Evolutionary conservation across 331 rosid genomes (phyloP).

Genomic region (Quercus lobata): DNA sequence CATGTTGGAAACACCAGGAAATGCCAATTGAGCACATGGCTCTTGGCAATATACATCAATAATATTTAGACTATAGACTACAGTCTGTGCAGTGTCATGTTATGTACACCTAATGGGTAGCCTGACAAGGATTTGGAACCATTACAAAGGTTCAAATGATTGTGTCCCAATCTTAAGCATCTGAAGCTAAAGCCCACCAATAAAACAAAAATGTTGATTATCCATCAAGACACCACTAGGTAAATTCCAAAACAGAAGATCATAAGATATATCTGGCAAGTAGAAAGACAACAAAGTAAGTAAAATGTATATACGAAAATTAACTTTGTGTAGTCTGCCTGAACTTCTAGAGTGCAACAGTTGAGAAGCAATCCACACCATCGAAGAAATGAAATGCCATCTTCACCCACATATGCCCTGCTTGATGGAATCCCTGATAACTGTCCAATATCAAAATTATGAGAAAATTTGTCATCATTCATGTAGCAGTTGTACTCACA

Average conservation of each 20-base stretch:
- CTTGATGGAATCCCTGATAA: conserved; percentile 30
- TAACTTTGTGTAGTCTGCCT: conserved; percentile 68
- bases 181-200: not conserved
- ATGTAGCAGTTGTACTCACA: too few species aligned
- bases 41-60: too few species aligned
- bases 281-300: conserved; percentile 9
- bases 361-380: conserved; percentile 96
- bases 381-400: conserved; percentile 58
- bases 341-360: conserved; percentile 24
- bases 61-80: too few species aligned
- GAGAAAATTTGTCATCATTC: conserved; percentile 9
- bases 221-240: not conserved
- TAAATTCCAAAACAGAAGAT: not conserved
- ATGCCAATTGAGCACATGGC: too few species aligned
- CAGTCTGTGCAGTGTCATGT: too few species aligned
- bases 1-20: too few species aligned
- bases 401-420: conserved; percentile 46
- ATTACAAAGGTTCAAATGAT: too few species aligned
- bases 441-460: conserved; percentile 60
- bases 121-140: too few species aligned
- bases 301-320: conserved; percentile 13
- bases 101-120: too few species aligned
- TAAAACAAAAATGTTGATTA: not conserved
- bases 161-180: too few species aligned
- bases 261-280: not conserved